Evolutionary conservation across 495 filamentous ascomycete species (phyloP).

Genomic region (Daldinia decipiens): DNA sequence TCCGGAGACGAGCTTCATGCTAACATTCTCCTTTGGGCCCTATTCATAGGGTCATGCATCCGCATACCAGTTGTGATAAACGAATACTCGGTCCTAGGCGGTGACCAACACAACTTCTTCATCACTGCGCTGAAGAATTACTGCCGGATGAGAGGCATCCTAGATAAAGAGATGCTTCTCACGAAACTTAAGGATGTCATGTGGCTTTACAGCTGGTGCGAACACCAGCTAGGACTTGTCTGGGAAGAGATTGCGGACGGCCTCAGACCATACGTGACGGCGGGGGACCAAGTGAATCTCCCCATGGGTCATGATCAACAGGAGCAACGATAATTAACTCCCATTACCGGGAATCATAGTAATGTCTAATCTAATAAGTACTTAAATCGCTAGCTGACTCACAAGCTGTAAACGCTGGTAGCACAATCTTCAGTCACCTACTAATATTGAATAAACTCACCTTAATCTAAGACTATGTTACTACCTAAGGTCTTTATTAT

Average conservation of each 20-base stretch:
- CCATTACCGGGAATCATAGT: neutral
- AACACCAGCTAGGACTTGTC: constrained; percentile 41
- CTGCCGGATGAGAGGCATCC: constrained; percentile 40
- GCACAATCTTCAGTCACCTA: neutral
- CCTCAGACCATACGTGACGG: constrained; percentile 28
- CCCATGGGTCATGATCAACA: constrained; percentile 1
- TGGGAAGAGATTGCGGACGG: constrained; percentile 44
- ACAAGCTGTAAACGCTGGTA: neutral
- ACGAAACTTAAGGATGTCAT: constrained; percentile 41
- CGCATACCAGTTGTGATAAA: constrained; percentile 26
- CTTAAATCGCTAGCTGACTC: constrained; percentile 1
- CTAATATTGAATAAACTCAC: constrained; percentile 1
- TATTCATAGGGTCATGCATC: constrained; percentile 47
- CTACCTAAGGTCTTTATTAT: neutral
- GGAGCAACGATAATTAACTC: neutral
- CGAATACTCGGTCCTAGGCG: constrained; percentile 18
- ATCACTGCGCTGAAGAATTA: constrained; percentile 44
- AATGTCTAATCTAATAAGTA: constrained; percentile 36
- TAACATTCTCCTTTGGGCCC: constrained; percentile 46
- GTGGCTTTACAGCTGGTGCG: constrained; percentile 47
- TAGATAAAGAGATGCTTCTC: constrained; percentile 30
- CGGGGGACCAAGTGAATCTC: constrained; percentile 7
- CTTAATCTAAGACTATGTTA: neutral
- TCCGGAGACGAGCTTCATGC: constrained; percentile 42
- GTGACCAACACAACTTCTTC: constrained; percentile 45